Evolutionary conservation across 352 stramenopile genomes (phyloP), one percentile per base, ranked within the genome.

Genomic region (Globisporangium rhizosaccharum): DNA sequence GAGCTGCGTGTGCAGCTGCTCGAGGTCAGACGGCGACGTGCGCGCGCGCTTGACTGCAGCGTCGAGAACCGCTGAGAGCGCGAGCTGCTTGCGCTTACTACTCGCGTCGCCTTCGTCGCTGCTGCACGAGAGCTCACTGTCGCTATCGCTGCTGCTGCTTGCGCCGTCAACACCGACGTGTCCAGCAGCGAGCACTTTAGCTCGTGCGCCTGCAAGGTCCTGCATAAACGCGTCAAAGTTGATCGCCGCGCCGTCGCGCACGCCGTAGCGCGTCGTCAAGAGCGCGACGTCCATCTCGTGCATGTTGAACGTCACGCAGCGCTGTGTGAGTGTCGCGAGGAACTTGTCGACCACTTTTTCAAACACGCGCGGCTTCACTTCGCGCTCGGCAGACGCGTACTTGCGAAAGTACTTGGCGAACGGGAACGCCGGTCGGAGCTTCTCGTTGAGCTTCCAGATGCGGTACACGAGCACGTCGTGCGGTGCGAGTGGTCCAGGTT

Each of bases 331-430:
- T 23, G 72, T 73, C 44, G 71, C 66, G 23, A 92, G 59, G 41
- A 92, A 92, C 51, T 92, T 92, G 56, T 92, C 75, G 2, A 92
- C 61, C 42, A 90, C 71, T 28, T 88, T 88, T 36, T 85, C 73
- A 51, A 92, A 92, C 26, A 86, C 76, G 11, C 71, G 70, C 44
- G 71, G 56, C 68, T 82, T 87, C 23, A 91, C 75, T 2, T 85
- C 76, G 12, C 45, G 61, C 49, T 70, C 50, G 6, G 69, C 71
- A 17, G 67, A 37, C 12, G 68, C 72, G 59, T 92, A 89, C 56
- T 90, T 92, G 45, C 65, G 65, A 30, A 90, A 83, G 56, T 92
- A 92, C 60, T 87, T 89, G 8, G 76, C 76, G 56, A 92, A 92
- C 0, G 78, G 76, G 56, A 92, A 92, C 15, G 55, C 62, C 8